Percentiles rank a stretch among this genome's conserved stretches.
phyloP scores from a whole-genome alignment of 1,139 yeast genomes.

The Lodderomyces orthopsilosis region DNA sequence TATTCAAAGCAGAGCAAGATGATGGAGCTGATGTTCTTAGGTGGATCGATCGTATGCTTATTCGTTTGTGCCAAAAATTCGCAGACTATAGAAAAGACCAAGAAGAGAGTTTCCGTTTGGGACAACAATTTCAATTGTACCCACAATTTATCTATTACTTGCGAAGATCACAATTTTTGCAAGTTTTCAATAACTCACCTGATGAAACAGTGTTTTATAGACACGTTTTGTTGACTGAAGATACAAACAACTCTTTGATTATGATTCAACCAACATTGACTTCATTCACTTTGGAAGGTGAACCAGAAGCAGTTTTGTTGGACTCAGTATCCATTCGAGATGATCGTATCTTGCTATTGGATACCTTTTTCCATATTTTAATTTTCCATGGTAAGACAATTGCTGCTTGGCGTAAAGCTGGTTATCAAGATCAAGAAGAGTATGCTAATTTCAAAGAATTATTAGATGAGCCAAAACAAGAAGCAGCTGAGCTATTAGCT shows the following conservation, averaged over 20 bases:
- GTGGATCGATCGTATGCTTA: constrained; percentile 52
- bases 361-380: constrained; percentile 93
- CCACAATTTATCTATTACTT: constrained; percentile 96
- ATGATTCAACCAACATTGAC: constrained; percentile 97
- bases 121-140: constrained; percentile 52
- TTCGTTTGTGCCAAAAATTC: constrained; percentile 49
- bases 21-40: constrained; percentile 53
- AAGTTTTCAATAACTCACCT: constrained; percentile 96
- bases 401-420: constrained; percentile 95
- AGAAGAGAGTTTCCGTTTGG: constrained; percentile 46
- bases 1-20: constrained; percentile 78
- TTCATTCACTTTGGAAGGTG: constrained; percentile 73
- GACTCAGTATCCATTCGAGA: constrained; percentile 92
- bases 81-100: constrained; percentile 51
- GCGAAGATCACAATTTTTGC: constrained; percentile 94
- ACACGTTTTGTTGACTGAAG: constrained; percentile 88
- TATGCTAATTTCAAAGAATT: constrained; percentile 84
- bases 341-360: constrained; percentile 81
- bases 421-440: constrained; percentile 88
- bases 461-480: constrained; percentile 85
- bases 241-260: constrained; percentile 86
- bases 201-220: constrained; percentile 98
- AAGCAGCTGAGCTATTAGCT: constrained; percentile 85
- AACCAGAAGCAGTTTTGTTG: constrained; percentile 89
- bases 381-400: constrained; percentile 94